phyloP scores from a whole-genome alignment of 2,329 filamentous ascomycete genomes.

The Lasiodiplodia sp. region DNA sequence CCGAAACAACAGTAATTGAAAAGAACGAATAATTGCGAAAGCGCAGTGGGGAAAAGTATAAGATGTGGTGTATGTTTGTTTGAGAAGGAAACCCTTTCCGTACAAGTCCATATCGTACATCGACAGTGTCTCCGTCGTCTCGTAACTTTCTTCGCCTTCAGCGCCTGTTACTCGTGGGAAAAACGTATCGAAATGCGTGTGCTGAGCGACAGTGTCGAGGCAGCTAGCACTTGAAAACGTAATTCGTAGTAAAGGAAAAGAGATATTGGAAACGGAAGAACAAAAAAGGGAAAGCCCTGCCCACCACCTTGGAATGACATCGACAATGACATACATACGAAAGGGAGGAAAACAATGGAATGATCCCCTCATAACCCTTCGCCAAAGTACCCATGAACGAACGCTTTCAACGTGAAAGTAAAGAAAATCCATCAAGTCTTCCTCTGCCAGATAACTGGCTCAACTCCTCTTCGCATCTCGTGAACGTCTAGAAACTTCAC shows the following conservation, averaged over 20 bases:
- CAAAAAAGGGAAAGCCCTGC: conserved; percentile 3
- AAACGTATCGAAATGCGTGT: not conserved
- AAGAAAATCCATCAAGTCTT: not conserved
- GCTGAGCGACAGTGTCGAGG: not conserved
- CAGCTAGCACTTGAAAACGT: not conserved
- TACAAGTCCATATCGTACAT: conserved; percentile 8
- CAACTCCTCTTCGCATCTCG: not conserved
- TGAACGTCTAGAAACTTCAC: not conserved
- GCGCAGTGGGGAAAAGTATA: not conserved
- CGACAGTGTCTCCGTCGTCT: not conserved
- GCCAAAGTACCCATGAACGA: conserved; percentile 9
- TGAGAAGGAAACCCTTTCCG: not conserved
- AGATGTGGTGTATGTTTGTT: not conserved
- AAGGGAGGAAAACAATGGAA: conserved; percentile 4
- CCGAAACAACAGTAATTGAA: not conserved
- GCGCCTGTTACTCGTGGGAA: not conserved
- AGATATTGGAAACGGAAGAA: not conserved
- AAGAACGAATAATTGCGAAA: not conserved
- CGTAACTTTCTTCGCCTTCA: not conserved
- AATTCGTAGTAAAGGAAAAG: not conserved
- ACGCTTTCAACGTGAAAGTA: conserved; percentile 10
- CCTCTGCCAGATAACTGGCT: not conserved
- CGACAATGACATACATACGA: conserved; percentile 9
- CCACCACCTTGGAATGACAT: conserved; percentile 8
- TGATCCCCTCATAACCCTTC: not conserved